Evolutionary conservation across 2,329 filamentous ascomycete species (phyloP).

Genomic region (Helicocarpus griseus): DNA sequence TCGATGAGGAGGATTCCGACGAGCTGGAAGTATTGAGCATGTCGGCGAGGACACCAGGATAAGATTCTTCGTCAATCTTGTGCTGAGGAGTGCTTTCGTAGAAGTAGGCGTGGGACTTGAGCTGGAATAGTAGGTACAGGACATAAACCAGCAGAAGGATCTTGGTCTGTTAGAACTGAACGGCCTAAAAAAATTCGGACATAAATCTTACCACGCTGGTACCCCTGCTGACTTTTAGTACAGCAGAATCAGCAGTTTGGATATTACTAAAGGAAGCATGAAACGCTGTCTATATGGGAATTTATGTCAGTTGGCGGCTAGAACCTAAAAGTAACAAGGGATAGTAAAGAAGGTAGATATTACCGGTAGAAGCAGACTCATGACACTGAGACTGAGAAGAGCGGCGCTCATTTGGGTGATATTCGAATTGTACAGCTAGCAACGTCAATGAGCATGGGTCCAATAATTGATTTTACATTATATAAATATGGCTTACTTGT

Average conservation of each 20-base stretch:
- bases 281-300: constrained; percentile 62
- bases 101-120: constrained; percentile 85
- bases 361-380: constrained; percentile 75
- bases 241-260: constrained; percentile 54
- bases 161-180: constrained; percentile 26
- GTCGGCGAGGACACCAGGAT: constrained; percentile 72
- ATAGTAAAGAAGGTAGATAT: constrained; percentile 20
- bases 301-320: too few relatives aligned
- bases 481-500: constrained; percentile 47
- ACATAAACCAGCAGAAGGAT: constrained; percentile 72
- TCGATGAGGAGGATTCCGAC: constrained; percentile 45
- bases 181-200: not conserved
- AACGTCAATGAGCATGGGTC: not conserved
- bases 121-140: constrained; percentile 78
- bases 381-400: constrained; percentile 79
- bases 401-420: constrained; percentile 96
- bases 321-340: not conserved
- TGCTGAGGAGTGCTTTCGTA: constrained; percentile 88
- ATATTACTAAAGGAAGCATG: constrained; percentile 70
- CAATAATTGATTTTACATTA: not conserved
- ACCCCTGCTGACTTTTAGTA: constrained; percentile 76
- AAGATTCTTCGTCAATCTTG: constrained; percentile 83
- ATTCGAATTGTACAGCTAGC: constrained; percentile 80
- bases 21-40: constrained; percentile 64
- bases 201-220: constrained; percentile 63